Base-by-base conservation (phyloP, 768 basidiomycete species). In the Amanita pseudoporphyria region DNA sequence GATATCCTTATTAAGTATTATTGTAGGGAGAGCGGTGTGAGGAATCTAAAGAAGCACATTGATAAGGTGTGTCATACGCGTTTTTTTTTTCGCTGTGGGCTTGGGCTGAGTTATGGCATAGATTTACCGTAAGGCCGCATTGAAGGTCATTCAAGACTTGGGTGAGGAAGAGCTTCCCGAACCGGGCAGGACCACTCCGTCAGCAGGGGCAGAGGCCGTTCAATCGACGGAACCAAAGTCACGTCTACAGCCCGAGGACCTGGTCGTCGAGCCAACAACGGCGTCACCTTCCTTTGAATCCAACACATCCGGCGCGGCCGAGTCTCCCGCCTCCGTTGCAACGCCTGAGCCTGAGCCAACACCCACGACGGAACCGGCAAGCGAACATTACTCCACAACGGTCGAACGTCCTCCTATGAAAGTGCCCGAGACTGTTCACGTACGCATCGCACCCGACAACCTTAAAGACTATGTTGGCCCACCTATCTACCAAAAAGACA, bases 381-480 rank as follows among this genome's bases (percentile, higher is more conserved):
- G 14, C 35, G 72, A 73, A 35, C 79, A 77, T 56, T 62, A 66
- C 7, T 77, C 87, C 26, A 96, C 92, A 5, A 95, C 91, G 2
- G 72, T 74, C 47, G 76, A 85, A 41, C 81, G 90, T 35, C 70
- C 86, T 60, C 91, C 95, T 2, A 72, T 98, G 62, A 71, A 74
- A 33, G 79, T 99, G 5, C 96, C 95, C 0, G 71, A 77, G 5
- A 67, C 73, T 5, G 84, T 98, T 0, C 83, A 84, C 61, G 76
- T 99, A 13, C 71, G 72, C 33, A 90, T 99, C 60, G 85, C 83
- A 0, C 77, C 84, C 0, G 89, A 91, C 32, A 95, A 90, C 55
- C 63, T 99, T 58, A 90, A 94, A 66, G 94, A 95, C 52, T 99
- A 97, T 56, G 94, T 99, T 31, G 96, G 96, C 0, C 93, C 95